These are phyloP conservation scores for Taxillus chinensis DNA, from an alignment of 164 flowering plant species.

Conservation along the genomic window DNA sequence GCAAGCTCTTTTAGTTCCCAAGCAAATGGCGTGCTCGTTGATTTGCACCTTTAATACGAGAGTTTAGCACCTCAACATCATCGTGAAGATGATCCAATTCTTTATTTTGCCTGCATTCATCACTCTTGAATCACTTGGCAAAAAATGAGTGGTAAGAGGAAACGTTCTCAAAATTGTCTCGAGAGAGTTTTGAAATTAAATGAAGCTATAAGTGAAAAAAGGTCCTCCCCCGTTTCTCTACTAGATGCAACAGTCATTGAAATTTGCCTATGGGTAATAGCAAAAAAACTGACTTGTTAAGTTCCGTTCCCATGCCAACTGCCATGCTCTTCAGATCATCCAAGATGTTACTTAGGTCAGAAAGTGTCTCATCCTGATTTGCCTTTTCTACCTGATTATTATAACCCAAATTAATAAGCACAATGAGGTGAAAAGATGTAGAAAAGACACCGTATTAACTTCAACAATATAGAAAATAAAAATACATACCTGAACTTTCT, in stretches of 20 bases:
- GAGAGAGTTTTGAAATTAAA: no score
- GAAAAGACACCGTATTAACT: not conserved
- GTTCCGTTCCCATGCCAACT: conserved; percentile 70
- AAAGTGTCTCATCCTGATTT: conserved; percentile 72
- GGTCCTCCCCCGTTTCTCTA: no score
- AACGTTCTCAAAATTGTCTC: no score
- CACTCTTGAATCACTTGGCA: no score
- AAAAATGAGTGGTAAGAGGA: no score
- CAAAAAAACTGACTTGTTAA: conserved; percentile 40
- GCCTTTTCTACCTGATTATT: conserved; percentile 52
- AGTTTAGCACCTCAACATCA: conserved; percentile 49
- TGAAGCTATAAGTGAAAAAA: no score
- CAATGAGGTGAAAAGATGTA: not conserved
- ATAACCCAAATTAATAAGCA: not conserved
- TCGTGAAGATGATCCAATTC: conserved; percentile 38
- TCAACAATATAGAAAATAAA: not conserved
- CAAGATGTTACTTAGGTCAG: conserved; percentile 61
- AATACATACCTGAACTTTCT: conserved; percentile 76
- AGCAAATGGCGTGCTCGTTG: conserved; percentile 37
- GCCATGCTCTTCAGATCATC: conserved; percentile 86
- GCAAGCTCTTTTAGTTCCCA: conserved; percentile 7
- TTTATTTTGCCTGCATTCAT: conserved; percentile 54
- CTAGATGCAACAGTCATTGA: not conserved
- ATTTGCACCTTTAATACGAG: conserved; percentile 54
- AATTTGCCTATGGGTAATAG: not conserved